phyloP scores from a whole-genome alignment of 164 flowering plant species.

The Taxillus chinensis region DNA sequence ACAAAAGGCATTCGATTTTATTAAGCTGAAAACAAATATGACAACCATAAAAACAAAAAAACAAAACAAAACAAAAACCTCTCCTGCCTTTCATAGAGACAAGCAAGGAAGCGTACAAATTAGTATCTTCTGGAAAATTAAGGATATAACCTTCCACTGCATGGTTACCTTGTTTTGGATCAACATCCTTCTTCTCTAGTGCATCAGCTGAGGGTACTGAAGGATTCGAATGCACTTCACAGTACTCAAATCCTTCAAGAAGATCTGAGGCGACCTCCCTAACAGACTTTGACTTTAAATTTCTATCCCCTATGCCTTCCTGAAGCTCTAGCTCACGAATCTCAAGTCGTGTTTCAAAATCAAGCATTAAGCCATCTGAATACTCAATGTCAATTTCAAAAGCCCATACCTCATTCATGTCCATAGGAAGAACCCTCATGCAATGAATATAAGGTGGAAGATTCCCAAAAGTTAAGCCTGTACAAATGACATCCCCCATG shows the following conservation, averaged over 20 bases:
- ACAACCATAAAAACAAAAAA: no score
- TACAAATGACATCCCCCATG: conserved; percentile 69
- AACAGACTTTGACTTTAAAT: conserved; percentile 30
- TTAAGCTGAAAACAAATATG: no score
- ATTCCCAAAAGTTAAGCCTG: conserved; percentile 48
- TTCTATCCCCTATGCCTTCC: conserved; percentile 30
- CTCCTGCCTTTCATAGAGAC: no score
- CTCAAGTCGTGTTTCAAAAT: conserved; percentile 78
- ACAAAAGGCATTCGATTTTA: no score
- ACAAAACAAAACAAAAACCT: no score
- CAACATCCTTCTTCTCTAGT: conserved; percentile 23
- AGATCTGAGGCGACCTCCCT: conserved; percentile 54
- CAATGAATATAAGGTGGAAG: conserved; percentile 74
- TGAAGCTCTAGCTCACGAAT: conserved; percentile 57
- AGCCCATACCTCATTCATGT: conserved; percentile 78
- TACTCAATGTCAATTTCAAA: conserved; percentile 81
- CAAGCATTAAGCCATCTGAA: conserved; percentile 58
- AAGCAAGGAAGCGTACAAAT: no score
- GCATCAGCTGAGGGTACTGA: conserved; percentile 26
- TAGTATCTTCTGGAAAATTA: no score
- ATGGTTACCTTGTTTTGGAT: conserved; percentile 30
- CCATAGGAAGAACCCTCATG: conserved; percentile 74
- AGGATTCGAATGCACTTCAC: conserved; percentile 45
- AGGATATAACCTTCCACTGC: no score
- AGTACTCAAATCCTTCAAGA: conserved; percentile 62